Evolutionary conservation across 1,139 yeast species (phyloP), one percentile per base, ranked within the genome.

Genomic region (Pneumocystis carinii): DNA sequence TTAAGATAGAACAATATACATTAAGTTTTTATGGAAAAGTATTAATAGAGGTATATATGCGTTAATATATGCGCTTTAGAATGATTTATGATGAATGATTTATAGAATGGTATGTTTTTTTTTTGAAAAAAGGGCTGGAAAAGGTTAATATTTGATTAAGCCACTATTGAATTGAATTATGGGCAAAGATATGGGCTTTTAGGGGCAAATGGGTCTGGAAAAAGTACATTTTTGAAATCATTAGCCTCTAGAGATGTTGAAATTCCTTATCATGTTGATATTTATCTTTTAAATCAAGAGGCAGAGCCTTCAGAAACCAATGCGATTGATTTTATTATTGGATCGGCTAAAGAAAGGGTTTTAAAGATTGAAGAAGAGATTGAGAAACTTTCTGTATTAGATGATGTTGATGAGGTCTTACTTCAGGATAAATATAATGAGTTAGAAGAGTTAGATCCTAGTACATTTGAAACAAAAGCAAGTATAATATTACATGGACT

Each of bases 201-300:
- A 71, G 99, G 99, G 74, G 97, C 90, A 77, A 92, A 92, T 76
- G 99, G 99, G 68, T 92, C 98, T 79, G 99, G 99, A 79, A 92
- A 92, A 77, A 90, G 97, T 59, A 92, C 99, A 38, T 84, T 92
- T 72, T 78, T 92, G 75, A 88, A 87, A 76, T 85, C 97, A 57
- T 77, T 94, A 71, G 97, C 97, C 66, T 95, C 96, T 64, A 83
- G 97, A 76, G 99, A 94, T 77, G 92, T 81, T 77, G 98, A 98
- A 65, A 81, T 92, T 71, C 97, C 98, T 61, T 94, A 86, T 68
- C 83, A 81, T 70, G 88, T 94, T 71, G 98, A 92, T 79, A 81
- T 92, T 67, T 92, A 92, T 74, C 79, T 92, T 70, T 81, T 92
- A 76, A 94, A 94, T 76, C 97, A 94, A 78, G 97, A 98, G 61